Evolutionary conservation across 225 moss, liverwort and hornwort genomes (phyloP).

Genomic region (Asterella californica): DNA sequence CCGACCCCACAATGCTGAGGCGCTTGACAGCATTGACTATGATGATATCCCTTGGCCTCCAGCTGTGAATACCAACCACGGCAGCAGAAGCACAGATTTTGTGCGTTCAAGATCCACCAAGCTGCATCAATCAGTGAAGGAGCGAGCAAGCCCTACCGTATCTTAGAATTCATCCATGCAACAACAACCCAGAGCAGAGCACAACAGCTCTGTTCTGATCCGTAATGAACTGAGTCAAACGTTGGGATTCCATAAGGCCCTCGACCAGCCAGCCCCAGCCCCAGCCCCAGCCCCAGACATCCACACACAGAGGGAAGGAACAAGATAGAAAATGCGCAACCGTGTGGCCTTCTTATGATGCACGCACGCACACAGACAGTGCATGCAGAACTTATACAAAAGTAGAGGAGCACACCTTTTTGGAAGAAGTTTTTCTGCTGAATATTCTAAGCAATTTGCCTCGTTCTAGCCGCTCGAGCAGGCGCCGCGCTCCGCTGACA

Average conservation of each 20-base stretch:
- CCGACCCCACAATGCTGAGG: constrained; percentile 37
- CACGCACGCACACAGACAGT: constrained; percentile 1
- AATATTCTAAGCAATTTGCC: constrained; percentile 76
- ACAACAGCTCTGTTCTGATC: neutral
- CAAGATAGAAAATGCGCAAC: neutral
- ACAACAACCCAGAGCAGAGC: neutral
- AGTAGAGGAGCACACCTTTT: constrained; percentile 35
- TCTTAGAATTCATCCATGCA: constrained; percentile 27
- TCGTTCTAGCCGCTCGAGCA: constrained; percentile 69
- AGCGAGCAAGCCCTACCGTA: constrained; percentile 31
- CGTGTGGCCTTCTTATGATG: neutral
- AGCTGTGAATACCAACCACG: constrained; percentile 29
- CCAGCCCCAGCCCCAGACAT: neutral
- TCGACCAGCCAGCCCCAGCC: neutral
- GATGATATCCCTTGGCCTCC: constrained; percentile 27
- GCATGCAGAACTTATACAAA: constrained; percentile 3
- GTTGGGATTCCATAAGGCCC: neutral
- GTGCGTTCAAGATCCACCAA: constrained; percentile 49
- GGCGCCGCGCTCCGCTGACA: constrained; percentile 65
- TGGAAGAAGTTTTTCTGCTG: constrained; percentile 38
- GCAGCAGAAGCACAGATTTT: constrained; percentile 31
- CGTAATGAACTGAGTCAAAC: neutral
- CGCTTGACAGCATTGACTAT: constrained; percentile 32
- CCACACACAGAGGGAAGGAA: too few relatives aligned
- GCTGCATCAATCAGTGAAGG: constrained; percentile 46